phyloP scores from a whole-genome alignment of 1,284 basidiomycete genomes.

The Mycena sp. region DNA sequence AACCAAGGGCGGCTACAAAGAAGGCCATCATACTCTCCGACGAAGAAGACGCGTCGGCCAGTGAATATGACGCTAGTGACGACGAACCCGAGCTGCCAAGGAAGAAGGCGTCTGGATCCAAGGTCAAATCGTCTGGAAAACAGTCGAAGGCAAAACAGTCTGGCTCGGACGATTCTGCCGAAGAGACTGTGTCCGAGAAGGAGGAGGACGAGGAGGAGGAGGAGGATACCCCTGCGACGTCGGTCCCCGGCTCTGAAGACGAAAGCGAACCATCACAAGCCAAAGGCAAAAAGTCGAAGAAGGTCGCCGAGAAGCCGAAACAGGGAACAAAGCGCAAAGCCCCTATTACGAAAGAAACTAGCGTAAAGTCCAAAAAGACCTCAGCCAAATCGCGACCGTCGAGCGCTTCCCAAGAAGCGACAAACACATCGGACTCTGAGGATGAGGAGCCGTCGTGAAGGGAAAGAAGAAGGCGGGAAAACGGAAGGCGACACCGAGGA shows the following conservation, averaged over 20 bases:
- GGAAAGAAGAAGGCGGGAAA: constrained; percentile 46
- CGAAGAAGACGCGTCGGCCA: constrained; percentile 48
- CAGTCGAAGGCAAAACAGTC: constrained; percentile 32
- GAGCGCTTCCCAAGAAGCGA: constrained; percentile 13
- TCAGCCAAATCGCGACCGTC: constrained; percentile 25
- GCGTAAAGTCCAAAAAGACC: constrained; percentile 25
- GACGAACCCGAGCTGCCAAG: constrained; percentile 35
- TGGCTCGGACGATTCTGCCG: constrained; percentile 27
- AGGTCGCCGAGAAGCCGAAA: neutral
- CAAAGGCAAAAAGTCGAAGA: constrained; percentile 6
- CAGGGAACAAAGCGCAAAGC: constrained; percentile 27
- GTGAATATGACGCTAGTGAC: constrained; percentile 30
- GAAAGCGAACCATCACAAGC: constrained; percentile 21
- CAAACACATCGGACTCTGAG: constrained; percentile 28
- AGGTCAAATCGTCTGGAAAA: constrained; percentile 36
- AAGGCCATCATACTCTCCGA: constrained; percentile 57
- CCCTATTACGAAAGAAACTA: constrained; percentile 16
- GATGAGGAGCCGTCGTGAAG: constrained; percentile 46
- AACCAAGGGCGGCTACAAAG: constrained; percentile 47
- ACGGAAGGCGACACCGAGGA: constrained; percentile 51
- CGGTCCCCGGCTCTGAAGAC: constrained; percentile 26
- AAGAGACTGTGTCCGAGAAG: constrained; percentile 26
- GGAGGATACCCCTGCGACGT: constrained; percentile 19
- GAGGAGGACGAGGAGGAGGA: constrained; percentile 25
- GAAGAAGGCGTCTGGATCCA: constrained; percentile 30